Base-by-base conservation (phyloP, 495 filamentous ascomycete genomes). In the Aspergillus coremiiformis region DNA sequence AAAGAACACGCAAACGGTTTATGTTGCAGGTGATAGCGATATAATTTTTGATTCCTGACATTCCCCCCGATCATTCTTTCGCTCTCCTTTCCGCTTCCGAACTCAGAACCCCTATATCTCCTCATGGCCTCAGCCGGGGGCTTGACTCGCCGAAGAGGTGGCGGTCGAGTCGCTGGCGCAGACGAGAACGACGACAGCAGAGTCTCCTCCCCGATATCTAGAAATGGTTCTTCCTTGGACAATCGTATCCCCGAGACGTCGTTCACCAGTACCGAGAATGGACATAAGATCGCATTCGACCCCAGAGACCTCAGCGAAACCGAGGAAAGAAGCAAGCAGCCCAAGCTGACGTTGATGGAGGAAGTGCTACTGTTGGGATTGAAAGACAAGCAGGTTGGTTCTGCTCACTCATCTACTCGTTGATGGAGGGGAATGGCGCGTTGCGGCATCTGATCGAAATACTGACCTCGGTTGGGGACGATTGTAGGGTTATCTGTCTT, bases 271-370 rank as follows among this genome's bases (percentile, higher is more conserved):
- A 81, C 86, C 61, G 92, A 95, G 74, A 96, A 96, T 77, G 93
- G 93, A 52, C 94, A 97, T 73, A 96, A 94, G 77, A 96, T 98
- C 70, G 94, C 90, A 26, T 98, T 91, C 68, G 93, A 98, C 70
- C 93, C 93, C 44, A 79, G 89, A 67, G 93, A 98, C 70, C 92
- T 98, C 66, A 94, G 87, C 71, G 94, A 98, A 80, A 96, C 84
- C 68, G 86, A 86, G 63, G 93, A 97, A 78, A 77, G 94, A 66
- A 95, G 82, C 76, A 96, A 96, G 74, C 92, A 97, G 75, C 93
- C 93, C 23, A 98, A 97, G 76, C 70, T 98, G 57, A 98, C 94
- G 26, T 73, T 98, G 52, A 98, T 98, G 93, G 93, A 98, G 75
- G 93, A 98, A 75, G 85, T 98, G 23, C 70, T 98, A 59, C 73